Evolutionary conservation across 2,329 filamentous ascomycete genomes (phyloP).

Genomic region (Elsinoe fawcettii): DNA sequence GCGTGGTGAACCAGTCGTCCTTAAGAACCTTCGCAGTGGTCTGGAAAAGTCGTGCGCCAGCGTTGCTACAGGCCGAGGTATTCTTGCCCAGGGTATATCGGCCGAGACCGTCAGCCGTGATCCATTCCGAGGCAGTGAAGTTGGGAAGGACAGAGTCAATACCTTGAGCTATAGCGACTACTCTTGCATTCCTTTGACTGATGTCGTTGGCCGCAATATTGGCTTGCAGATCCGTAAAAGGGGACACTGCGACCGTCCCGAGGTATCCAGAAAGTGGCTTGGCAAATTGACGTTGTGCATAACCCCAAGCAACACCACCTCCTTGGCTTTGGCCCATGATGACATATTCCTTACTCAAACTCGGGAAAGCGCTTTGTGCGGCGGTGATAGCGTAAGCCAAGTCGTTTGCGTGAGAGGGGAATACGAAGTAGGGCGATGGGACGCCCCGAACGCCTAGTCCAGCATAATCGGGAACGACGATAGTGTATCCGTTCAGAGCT

Average conservation of each 20-base stretch:
- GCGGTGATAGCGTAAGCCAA: slow-evolving; percentile 38
- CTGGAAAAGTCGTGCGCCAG: slow-evolving; percentile 18
- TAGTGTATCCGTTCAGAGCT: slow-evolving; percentile 26
- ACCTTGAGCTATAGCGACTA: slow-evolving; percentile 20
- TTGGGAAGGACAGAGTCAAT: slow-evolving; percentile 24
- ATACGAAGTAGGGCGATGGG: slow-evolving; percentile 35
- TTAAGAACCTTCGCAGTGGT: slow-evolving; percentile 20
- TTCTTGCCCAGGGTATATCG: slow-evolving; percentile 20
- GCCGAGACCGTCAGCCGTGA: slow-evolving; percentile 24
- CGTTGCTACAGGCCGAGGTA: slow-evolving; percentile 20
- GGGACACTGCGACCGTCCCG: slow-evolving; percentile 30
- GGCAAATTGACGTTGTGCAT: slow-evolving; percentile 30
- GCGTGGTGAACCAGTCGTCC: slow-evolving; percentile 21
- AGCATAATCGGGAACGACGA: slow-evolving; percentile 24
- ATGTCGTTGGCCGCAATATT: slow-evolving; percentile 22
- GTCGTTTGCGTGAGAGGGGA: slow-evolving; percentile 37
- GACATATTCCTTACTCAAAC: slow-evolving; percentile 35
- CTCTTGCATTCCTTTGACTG: slow-evolving; percentile 18
- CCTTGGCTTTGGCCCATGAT: slow-evolving; percentile 43
- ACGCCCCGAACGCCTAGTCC: slow-evolving; percentile 22
- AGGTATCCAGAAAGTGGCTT: slow-evolving; percentile 31
- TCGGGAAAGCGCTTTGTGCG: slow-evolving; percentile 36
- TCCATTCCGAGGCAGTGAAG: slow-evolving; percentile 25
- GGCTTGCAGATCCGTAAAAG: slow-evolving; percentile 24
- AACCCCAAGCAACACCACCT: slow-evolving; percentile 38